Evolutionary conservation across 768 basidiomycete species (phyloP), one percentile per base, ranked within the genome.

Genomic region (Inosperma sp.): DNA sequence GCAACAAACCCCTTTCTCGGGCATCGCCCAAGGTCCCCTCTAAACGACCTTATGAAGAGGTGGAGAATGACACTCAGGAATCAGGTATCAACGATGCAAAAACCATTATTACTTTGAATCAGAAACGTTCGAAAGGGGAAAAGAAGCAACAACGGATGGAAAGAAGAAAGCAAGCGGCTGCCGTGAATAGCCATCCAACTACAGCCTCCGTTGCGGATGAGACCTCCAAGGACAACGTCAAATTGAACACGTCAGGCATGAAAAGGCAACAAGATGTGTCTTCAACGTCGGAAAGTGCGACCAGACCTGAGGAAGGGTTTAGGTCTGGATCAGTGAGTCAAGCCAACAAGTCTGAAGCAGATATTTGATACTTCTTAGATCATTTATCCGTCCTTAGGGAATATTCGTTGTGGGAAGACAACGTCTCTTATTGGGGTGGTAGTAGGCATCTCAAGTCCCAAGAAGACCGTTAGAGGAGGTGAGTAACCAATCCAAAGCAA

Each of bases 381-480:
- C 22, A n/a, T 31, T 16, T 52, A 52, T 47, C 51, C 51, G 37
- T 9, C 51, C n/a, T 22, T 52, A 40, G 16, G 25, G 12, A 16
- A 37, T 22, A 34, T 43, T 6, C 13, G 8, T n/a, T 14, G 27
- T 0, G 51, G 51, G 16, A 12, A 26, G 13, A 45, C 26, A 6
- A 9, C 19, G 3, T 31, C 25, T 26, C 23, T 54, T 8, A 46
- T 50, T 22, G 53, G 53, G 25, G 37, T 54, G 3, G 53, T 50
- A 25, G 23, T 25, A 37, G 27, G 17, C 10, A 25, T 37, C 14
- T 54, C 53, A 7, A 27, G 34, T 3, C 44, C 53, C 7, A 16
- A 14, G 29, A 7, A n/a, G 16, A 50, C 53, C 13, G 25, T 35
- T 12, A 50, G 37, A 31, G 53, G 53, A 39, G 53, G 53, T 51